Evolutionary conservation across 2,329 filamentous ascomycete genomes (phyloP).

Genomic region (Monascus ruber): DNA sequence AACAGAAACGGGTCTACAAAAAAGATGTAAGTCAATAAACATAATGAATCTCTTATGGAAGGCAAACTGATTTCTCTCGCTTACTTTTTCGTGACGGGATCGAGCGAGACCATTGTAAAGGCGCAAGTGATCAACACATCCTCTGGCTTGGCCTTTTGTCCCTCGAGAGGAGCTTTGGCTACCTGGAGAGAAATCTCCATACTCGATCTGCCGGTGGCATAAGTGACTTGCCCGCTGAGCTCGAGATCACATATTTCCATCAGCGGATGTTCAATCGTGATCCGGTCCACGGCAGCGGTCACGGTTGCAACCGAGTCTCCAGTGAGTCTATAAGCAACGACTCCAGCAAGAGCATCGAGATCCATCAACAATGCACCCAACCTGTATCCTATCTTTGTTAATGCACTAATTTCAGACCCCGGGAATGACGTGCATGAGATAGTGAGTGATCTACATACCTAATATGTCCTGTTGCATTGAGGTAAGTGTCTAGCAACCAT

Average conservation of each 20-base stretch:
- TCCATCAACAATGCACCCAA: slow-evolving; percentile 70
- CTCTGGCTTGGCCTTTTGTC: slow-evolving; percentile 43
- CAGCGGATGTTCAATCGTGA: slow-evolving; percentile 58
- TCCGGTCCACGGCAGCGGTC: slow-evolving; percentile 53
- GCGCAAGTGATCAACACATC: slow-evolving; percentile 60
- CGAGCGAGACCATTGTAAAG: slow-evolving; percentile 67
- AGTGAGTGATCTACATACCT: slow-evolving; percentile 29
- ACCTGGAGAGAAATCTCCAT: slow-evolving; percentile 66
- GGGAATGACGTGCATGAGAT: background rate
- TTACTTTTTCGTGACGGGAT: slow-evolving; percentile 54
- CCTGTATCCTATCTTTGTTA: slow-evolving; percentile 24
- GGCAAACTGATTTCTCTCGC: slow-evolving; percentile 3
- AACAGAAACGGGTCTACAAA: slow-evolving; percentile 46
- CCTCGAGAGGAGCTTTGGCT: slow-evolving; percentile 52
- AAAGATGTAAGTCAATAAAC: too few species aligned
- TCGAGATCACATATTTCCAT: slow-evolving; percentile 70
- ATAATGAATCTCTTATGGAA: too few species aligned
- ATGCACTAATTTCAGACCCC: slow-evolving; percentile 1
- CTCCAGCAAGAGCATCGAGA: slow-evolving; percentile 63
- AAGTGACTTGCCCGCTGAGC: slow-evolving; percentile 57
- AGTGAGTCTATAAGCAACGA: slow-evolving; percentile 64
- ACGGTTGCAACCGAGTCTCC: slow-evolving; percentile 54
- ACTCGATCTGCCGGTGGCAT: slow-evolving; percentile 60
- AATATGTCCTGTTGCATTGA: slow-evolving; percentile 65
- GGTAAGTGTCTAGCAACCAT: slow-evolving; percentile 66